Evolutionary conservation across 371 early-diverging fungal species (phyloP), one percentile per base, ranked within the genome.

Genomic region (Lichtheimia ramosa): DNA sequence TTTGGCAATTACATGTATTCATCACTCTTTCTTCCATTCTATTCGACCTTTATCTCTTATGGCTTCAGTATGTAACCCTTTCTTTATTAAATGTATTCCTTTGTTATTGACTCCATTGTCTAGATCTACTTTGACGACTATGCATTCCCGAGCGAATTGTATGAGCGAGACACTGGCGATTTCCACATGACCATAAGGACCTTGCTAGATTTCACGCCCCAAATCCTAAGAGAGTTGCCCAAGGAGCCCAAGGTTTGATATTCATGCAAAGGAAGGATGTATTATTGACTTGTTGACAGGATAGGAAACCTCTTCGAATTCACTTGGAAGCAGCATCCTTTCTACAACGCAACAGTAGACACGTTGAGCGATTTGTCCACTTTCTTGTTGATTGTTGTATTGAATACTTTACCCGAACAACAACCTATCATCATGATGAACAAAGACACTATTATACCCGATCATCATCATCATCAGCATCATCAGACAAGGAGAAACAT

Each of bases 41-140:
- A 46, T 46, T 46, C 3, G 8, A 20, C 16, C 7, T 7, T 43
- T 43, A n/a, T 15, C 1, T 6, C 10, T 16, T 28, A 53, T 53
- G 53, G 53, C 53, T 28, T 28, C 53, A 18, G 53, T 53, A 53
- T 16, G 18, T 54, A 10, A n/a, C 20, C 20, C 21, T 53, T 53
- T n/a, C n/a, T n/a, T 53, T 14, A 41, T 42, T 18, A 8, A 41
- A 5, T n/a, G 10, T 42, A n/a, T 4, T 41, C 0, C n/a, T 34
- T 41, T 24, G 10, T 8, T 18, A 16, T 21, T 12, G 43, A 24
- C 25, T n/a, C n/a, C 56, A 42, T 2, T 43, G 66, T 61, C 1
- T 72, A 82, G 68, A 55, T 81, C 16, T 79, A 81, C 40, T 84
- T 84, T 64, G 70, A 76, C 54, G 85, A 84, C 59, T 83, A 83